A percentile compares a stretch with the other conserved stretches of the same genome.
phyloP scores from a whole-genome alignment of 495 filamentous ascomycete genomes.

The Penicillium subrubescens region DNA sequence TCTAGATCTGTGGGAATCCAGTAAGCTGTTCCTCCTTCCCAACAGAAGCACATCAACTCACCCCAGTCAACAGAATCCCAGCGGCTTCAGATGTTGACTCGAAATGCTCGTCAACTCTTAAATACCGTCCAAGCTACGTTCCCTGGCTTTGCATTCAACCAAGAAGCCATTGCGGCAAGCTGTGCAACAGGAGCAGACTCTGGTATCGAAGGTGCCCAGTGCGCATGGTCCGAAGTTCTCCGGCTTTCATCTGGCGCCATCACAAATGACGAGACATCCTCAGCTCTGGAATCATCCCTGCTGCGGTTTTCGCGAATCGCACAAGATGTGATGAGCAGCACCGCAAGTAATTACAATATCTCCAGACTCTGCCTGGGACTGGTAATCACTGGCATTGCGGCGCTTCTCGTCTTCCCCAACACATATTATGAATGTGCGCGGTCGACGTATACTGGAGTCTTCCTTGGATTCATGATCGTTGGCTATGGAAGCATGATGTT shows the following conservation, averaged over 20 bases:
- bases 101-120: slow-evolving; percentile 79
- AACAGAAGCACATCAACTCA: background rate
- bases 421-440: slow-evolving; percentile 26
- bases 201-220: slow-evolving; percentile 63
- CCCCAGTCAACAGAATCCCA: slow-evolving; percentile 39
- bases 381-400: slow-evolving; percentile 45
- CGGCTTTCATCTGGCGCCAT: slow-evolving; percentile 17
- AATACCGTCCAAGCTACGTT: slow-evolving; percentile 72
- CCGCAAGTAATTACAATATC: slow-evolving; percentile 90
- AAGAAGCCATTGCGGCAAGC: slow-evolving; percentile 26
- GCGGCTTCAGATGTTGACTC: slow-evolving; percentile 63
- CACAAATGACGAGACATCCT: slow-evolving; percentile 7
- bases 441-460: slow-evolving; percentile 27
- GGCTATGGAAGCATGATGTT: slow-evolving; percentile 90
- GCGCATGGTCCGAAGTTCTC: slow-evolving; percentile 58
- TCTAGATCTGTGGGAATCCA: slow-evolving; percentile 69
- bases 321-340: slow-evolving; percentile 76
- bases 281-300: slow-evolving; percentile 26
- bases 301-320: slow-evolving; percentile 65
- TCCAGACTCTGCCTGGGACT: slow-evolving; percentile 58
- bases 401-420: slow-evolving; percentile 34
- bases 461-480: slow-evolving; percentile 42
- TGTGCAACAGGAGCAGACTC: slow-evolving; percentile 47
- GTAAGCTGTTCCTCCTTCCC: slow-evolving; percentile 33
- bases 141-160: slow-evolving; percentile 56